phyloP scores from a whole-genome alignment of 768 basidiomycete genomes.

The Kwoniella mangroviensis region DNA sequence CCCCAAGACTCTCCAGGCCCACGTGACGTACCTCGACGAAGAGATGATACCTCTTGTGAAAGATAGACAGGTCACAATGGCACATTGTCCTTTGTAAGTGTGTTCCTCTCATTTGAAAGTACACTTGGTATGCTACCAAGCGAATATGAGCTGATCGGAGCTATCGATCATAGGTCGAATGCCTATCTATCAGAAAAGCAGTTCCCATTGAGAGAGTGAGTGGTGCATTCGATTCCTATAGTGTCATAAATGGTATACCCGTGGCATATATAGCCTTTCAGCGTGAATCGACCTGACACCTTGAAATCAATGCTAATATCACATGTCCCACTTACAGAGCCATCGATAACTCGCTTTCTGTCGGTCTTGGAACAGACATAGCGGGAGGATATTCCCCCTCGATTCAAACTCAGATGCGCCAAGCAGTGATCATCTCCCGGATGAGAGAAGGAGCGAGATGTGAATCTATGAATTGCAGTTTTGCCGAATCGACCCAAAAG shows the following conservation, averaged over 20 bases:
- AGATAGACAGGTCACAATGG: conserved; percentile 66
- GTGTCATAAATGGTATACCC: too few relatives aligned
- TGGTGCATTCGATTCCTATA: background rate
- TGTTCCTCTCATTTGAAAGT: too few relatives aligned
- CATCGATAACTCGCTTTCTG: conserved; percentile 66
- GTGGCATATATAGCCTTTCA: background rate
- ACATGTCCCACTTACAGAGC: conserved; percentile 66
- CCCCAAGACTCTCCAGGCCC: conserved; percentile 75
- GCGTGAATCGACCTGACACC: background rate
- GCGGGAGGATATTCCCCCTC: conserved; percentile 83
- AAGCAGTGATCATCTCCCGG: conserved; percentile 72
- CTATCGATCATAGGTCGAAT: too few relatives aligned
- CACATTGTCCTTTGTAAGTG: conserved; percentile 77
- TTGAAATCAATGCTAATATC: background rate
- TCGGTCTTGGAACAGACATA: conserved; percentile 84
- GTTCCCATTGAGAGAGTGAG: conserved; percentile 48
- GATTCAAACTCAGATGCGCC: conserved; percentile 79
- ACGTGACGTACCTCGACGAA: conserved; percentile 78
- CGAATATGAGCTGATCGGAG: too few relatives aligned
- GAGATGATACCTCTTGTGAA: conserved; percentile 65
- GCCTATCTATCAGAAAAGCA: conserved; percentile 71
- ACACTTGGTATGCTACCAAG: too few relatives aligned
- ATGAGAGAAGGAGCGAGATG: conserved; percentile 65
- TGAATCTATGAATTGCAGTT: conserved; percentile 13
- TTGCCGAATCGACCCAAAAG: conserved; percentile 6